Percentiles rank a stretch among this genome's conserved stretches.
These are phyloP conservation scores for Dothidotthia symphoricarpi DNA, from an alignment of 2,329 filamentous ascomycete genomes.

Conservation along the genomic window DNA sequence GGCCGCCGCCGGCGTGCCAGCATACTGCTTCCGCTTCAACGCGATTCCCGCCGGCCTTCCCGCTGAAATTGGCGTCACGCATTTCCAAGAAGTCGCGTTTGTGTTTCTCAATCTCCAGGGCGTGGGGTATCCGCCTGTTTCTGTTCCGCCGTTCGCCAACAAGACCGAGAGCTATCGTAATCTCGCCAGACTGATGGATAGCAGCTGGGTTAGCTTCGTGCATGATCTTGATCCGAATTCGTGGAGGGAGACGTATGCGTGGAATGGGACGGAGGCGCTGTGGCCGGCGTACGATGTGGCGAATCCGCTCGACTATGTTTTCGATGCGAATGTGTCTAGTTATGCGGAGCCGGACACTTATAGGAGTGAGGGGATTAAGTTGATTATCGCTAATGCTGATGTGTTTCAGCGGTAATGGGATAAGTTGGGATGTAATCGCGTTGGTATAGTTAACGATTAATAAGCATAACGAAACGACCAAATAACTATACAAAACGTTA, in stretches of 20 bases:
- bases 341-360: conserved; percentile 47
- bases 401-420: conserved; percentile 8
- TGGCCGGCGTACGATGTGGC: conserved; percentile 46
- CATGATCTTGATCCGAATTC: conserved; percentile 37
- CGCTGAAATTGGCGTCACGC: conserved; percentile 48
- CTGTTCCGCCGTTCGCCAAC: conserved; percentile 35
- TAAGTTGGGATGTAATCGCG: too few species aligned
- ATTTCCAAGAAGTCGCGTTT: conserved; percentile 55
- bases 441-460: too few species aligned
- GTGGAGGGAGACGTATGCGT: conserved; percentile 18
- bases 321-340: conserved; percentile 47
- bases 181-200: conserved; percentile 46
- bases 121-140: conserved; percentile 42
- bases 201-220: conserved; percentile 49
- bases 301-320: conserved; percentile 45
- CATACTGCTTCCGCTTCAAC: conserved; percentile 65
- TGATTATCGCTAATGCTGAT: conserved; percentile 38
- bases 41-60: conserved; percentile 50
- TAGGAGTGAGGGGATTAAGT: conserved; percentile 46
- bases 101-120: conserved; percentile 50
- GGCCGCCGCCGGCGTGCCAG: conserved; percentile 49
- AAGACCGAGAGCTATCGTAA: conserved; percentile 40
- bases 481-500: too few species aligned
- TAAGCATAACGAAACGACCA: too few species aligned
- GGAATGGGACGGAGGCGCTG: conserved; percentile 22